Percentiles rank a stretch among this genome's conserved stretches.
Evolutionary conservation across 192 early-diverging fungal species (phyloP).

Genomic region (Dispira simplex): DNA sequence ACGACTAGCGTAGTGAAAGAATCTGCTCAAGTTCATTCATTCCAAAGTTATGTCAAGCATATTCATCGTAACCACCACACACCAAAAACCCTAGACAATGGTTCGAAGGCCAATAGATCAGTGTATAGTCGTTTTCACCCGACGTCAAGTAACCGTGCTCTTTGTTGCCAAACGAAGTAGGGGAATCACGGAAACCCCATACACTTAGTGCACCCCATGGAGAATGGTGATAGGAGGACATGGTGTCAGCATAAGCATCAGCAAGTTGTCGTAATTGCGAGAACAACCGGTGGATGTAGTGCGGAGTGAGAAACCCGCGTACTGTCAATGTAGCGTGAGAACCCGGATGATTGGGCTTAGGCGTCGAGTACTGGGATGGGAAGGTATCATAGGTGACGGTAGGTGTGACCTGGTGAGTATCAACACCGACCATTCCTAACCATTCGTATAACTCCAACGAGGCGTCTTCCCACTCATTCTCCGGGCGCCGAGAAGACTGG

Average conservation of each 20-base stretch:
- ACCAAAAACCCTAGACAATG: not conserved
- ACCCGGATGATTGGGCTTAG: not conserved
- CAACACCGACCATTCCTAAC: not conserved
- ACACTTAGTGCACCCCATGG: constrained; percentile 17
- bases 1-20: too few relatives aligned
- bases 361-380: not conserved
- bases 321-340: not conserved
- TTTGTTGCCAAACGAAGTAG: constrained; percentile 13
- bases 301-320: not conserved
- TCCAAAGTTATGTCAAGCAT: too few relatives aligned
- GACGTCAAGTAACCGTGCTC: constrained; percentile 11
- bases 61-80: too few relatives aligned
- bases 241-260: too few relatives aligned
- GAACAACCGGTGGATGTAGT: not conserved
- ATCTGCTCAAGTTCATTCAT: too few relatives aligned
- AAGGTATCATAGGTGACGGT: not conserved
- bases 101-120: constrained; percentile 7
- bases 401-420: not conserved
- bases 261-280: not conserved
- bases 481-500: not conserved
- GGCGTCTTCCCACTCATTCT: not conserved
- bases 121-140: constrained; percentile 20
- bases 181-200: constrained; percentile 21
- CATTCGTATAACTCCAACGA: not conserved
- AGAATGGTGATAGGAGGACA: not conserved